Percentiles rank a stretch among this genome's conserved stretches.
phyloP scores from a whole-genome alignment of 2,329 filamentous ascomycete species.

The Hypoxylon sp. region DNA sequence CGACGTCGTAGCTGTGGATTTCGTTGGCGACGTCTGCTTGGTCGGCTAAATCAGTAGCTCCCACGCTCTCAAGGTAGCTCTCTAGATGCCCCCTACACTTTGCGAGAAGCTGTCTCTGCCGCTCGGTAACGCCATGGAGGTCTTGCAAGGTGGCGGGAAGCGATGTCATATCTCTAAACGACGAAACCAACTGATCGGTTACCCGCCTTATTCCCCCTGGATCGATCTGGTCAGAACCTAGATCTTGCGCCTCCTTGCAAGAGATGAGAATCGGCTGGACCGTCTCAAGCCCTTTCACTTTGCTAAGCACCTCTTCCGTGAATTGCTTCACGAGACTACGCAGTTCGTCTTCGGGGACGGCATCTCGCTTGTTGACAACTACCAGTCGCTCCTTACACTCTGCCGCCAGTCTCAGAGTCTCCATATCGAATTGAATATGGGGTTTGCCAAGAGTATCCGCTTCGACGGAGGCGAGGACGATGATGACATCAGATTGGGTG shows the following conservation, averaged over 20 bases:
- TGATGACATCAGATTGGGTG: conserved; percentile 83
- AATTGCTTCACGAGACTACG: conserved; percentile 58
- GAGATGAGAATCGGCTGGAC: conserved; percentile 72
- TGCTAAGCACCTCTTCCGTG: conserved; percentile 52
- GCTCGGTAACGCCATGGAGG: conserved; percentile 88
- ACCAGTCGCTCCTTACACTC: conserved; percentile 64
- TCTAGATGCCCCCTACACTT: conserved; percentile 79
- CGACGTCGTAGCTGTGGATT: conserved; percentile 65
- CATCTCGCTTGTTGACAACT: conserved; percentile 73
- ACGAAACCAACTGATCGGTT: conserved; percentile 72
- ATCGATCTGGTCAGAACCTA: conserved; percentile 56
- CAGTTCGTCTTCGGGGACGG: conserved; percentile 55
- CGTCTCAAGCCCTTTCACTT: conserved; percentile 57
- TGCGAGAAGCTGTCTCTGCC: conserved; percentile 84
- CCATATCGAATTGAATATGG: conserved; percentile 65
- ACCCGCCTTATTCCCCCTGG: conserved; percentile 77
- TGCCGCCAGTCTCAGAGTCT: conserved; percentile 67
- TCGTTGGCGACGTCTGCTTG: conserved; percentile 47
- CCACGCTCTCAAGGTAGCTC: conserved; percentile 75
- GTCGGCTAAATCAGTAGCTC: conserved; percentile 39
- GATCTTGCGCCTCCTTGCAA: conserved; percentile 70
- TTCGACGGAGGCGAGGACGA: conserved; percentile 84
- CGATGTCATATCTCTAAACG: conserved; percentile 78
- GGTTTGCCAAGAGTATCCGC: conserved; percentile 50
- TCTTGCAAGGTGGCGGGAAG: conserved; percentile 81